Base-by-base conservation (phyloP, 352 stramenopile genomes). In the Blastocystis sp. region DNA sequence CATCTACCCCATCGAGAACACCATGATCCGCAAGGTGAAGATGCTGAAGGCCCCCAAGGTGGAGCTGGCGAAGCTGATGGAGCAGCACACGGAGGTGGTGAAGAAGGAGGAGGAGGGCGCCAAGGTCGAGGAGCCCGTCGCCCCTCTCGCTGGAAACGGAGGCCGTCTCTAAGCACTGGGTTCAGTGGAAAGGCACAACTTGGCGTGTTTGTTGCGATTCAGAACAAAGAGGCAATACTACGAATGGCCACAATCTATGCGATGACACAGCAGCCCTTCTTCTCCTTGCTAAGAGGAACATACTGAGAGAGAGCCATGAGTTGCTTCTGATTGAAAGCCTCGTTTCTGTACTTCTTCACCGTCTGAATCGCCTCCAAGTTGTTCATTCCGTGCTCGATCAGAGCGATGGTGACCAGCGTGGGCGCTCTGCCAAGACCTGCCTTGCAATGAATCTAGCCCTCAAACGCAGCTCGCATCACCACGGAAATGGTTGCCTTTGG, bases 1-100 rank as follows among this genome's bases (percentile, higher is more conserved):
- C 90, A 98, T 99, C 92, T 99, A 98, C 94, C 97, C 97, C 74
- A 93, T 99, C 88, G 97, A 99, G 92, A 97, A 99, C 91, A 94
- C 97, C 82, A 98, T 96, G 94, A 97, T 99, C 91, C 95, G 97
- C 89, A 99, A 99, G 95, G 97, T 98, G 88, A 99, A 99, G 95
- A 96, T 99, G 70, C 93, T 99, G 56, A 99, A 99, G 94, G 98
- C 98, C 93, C 97, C 97, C 76, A 99, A 99, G 93, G 99, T 99
- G 91, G 97, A 99, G 93, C 91, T 99, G 60, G 95, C 96, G 79
- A 97, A 97, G 91, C 92, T 99, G 67, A 99, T 99, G 97, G 97
- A 99, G 91, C 96, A 98, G 91, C 97, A 99, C 93, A 92, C 89
- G 76, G 96, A 98, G 69, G 94, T 96, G 62, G 93, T 93, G 80